phyloP scores from a whole-genome alignment of 768 basidiomycete genomes.

The Suillus luteus region DNA sequence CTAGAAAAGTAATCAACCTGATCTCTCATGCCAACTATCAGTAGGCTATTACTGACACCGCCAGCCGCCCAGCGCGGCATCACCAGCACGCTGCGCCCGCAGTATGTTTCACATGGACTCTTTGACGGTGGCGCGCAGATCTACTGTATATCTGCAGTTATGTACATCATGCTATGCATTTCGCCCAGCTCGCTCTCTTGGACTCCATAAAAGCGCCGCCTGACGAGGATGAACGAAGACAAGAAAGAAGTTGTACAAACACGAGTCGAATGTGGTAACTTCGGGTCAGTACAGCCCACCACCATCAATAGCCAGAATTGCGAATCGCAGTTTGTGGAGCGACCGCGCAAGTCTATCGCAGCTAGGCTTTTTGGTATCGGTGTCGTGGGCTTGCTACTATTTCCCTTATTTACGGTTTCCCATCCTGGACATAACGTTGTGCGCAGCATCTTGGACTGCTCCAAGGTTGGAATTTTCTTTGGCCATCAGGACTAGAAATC shows the following conservation, averaged over 20 bases:
- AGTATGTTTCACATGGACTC: background rate
- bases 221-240: background rate
- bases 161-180: background rate
- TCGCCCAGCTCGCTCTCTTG: background rate
- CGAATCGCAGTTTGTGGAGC: background rate
- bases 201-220: background rate
- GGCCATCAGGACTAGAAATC: background rate
- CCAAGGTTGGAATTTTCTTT: conserved; percentile 7
- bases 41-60: background rate
- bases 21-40: background rate
- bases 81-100: background rate
- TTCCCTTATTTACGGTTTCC: background rate
- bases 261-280: background rate
- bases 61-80: too few species aligned
- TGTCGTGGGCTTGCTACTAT: conserved; percentile 16
- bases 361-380: conserved; percentile 19
- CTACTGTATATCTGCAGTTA: background rate
- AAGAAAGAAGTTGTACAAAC: background rate
- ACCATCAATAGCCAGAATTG: background rate
- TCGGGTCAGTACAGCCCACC: background rate
- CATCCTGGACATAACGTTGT: conserved; percentile 12
- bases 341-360: conserved; percentile 8
- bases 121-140: background rate
- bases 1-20: background rate
- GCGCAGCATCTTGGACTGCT: background rate